Conservation (phyloP, 192 early-diverging fungal species). For the Coemansia sp. region DNA sequence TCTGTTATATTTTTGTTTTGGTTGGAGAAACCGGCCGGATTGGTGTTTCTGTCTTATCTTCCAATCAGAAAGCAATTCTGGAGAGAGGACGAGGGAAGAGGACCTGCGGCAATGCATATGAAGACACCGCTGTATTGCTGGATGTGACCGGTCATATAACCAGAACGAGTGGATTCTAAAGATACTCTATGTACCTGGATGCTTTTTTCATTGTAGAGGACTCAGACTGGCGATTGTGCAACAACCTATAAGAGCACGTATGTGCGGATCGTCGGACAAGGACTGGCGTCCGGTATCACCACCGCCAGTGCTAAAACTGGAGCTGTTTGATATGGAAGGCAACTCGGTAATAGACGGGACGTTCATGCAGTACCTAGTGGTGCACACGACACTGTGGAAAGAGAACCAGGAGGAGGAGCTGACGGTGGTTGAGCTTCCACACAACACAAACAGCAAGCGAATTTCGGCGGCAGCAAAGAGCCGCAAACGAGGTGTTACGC, state of each 20-base stretch:
- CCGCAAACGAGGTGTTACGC: conserved; percentile 49
- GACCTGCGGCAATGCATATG: too few species aligned
- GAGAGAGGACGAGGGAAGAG: too few species aligned
- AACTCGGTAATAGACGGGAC: conserved; percentile 43
- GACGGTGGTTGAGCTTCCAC: conserved; percentile 45
- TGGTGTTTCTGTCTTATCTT: too few species aligned
- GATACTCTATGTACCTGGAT: neutral
- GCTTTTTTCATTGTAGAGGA: conserved; percentile 46
- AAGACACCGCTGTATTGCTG: too few species aligned
- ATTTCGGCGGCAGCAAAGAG: conserved; percentile 55
- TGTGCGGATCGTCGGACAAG: conserved; percentile 83
- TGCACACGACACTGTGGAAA: conserved; percentile 52
- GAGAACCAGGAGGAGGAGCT: conserved; percentile 39
- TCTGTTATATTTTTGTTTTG: too few species aligned
- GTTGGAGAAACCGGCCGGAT: too few species aligned
- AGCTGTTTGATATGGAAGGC: conserved; percentile 60
- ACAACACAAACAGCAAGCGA: conserved; percentile 53
- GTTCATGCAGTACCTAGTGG: conserved; percentile 54
- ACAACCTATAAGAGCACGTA: conserved; percentile 72
- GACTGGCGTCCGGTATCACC: conserved; percentile 78
- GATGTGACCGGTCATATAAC: too few species aligned
- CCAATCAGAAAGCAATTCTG: too few species aligned
- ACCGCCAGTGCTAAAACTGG: conserved; percentile 71
- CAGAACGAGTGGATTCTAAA: neutral
- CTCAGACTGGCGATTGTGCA: conserved; percentile 65